phyloP scores from a whole-genome alignment of 2,329 filamentous ascomycete species.

The Monosporascus sp. region DNA sequence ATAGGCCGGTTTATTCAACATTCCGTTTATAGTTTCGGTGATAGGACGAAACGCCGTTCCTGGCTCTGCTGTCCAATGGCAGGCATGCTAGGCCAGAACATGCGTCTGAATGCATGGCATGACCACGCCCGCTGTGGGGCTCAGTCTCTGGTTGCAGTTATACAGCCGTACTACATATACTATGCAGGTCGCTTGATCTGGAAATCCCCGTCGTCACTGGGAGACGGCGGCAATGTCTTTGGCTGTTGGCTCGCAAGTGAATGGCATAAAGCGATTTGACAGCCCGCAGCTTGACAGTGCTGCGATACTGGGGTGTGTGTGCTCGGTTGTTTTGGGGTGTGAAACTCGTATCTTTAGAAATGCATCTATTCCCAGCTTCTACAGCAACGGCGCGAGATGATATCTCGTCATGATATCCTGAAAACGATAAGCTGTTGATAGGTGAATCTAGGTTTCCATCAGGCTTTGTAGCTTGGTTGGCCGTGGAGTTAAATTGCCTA shows the following conservation, averaged over 20 bases:
- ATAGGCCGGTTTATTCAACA: background rate
- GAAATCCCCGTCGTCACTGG: background rate
- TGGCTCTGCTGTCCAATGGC: background rate
- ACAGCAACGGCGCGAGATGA: too few relatives aligned
- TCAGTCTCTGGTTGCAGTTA: background rate
- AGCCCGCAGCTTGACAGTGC: too few relatives aligned
- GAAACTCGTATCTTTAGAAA: too few relatives aligned
- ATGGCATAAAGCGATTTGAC: too few relatives aligned
- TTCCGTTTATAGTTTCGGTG: background rate
- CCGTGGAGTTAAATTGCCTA: background rate
- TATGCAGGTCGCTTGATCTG: background rate
- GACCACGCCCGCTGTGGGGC: background rate
- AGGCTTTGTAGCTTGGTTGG: too few relatives aligned
- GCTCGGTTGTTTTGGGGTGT: too few relatives aligned
- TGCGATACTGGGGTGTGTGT: too few relatives aligned
- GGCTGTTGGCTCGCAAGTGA: background rate
- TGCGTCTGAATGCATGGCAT: too few relatives aligned
- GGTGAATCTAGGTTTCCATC: too few relatives aligned
- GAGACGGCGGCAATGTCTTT: background rate
- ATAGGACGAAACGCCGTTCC: background rate
- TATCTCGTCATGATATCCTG: too few relatives aligned
- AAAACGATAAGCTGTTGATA: too few relatives aligned
- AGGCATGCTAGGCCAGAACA: background rate
- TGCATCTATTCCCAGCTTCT: too few relatives aligned
- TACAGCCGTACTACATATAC: background rate